Evolutionary conservation across 176 grass and related monocot genomes (phyloP).

Genomic region (Carex pumila): DNA sequence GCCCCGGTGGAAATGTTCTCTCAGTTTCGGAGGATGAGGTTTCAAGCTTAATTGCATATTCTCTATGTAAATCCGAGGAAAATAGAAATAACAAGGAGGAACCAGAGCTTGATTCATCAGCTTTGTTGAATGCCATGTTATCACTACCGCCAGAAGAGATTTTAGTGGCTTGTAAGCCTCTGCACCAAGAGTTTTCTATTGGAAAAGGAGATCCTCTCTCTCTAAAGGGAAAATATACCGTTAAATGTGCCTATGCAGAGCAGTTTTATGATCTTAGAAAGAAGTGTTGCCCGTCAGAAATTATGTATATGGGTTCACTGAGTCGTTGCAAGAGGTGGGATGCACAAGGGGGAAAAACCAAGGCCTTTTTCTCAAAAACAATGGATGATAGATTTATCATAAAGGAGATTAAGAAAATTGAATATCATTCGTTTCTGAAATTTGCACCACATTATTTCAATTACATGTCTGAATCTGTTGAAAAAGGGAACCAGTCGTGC

Average conservation of each 20-base stretch:
- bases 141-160: slow-evolving; percentile 22
- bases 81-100: slow-evolving; percentile 25
- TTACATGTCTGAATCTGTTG: slow-evolving; percentile 52
- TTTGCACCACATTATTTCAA: slow-evolving; percentile 92
- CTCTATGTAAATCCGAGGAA: slow-evolving; percentile 58
- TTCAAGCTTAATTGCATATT: slow-evolving; percentile 77
- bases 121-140: slow-evolving; percentile 14
- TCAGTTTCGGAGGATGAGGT: slow-evolving; percentile 59
- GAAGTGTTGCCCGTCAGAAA: slow-evolving; percentile 73
- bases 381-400: slow-evolving; percentile 93
- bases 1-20: slow-evolving; percentile 50
- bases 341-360: slow-evolving; percentile 86
- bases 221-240: slow-evolving; percentile 64
- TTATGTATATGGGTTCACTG: slow-evolving; percentile 69
- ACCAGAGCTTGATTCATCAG: not conserved
- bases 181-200: slow-evolving; percentile 66
- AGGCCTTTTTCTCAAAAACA: slow-evolving; percentile 76
- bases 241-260: slow-evolving; percentile 70
- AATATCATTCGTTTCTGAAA: slow-evolving; percentile 88
- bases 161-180: slow-evolving; percentile 48
- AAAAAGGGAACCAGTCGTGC: slow-evolving; percentile 54
- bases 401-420: slow-evolving; percentile 84
- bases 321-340: slow-evolving; percentile 87
- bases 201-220: slow-evolving; percentile 38
- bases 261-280: slow-evolving; percentile 76